Evolutionary conservation across 371 early-diverging fungal genomes (phyloP).

Genomic region (Nematocida sp.): DNA sequence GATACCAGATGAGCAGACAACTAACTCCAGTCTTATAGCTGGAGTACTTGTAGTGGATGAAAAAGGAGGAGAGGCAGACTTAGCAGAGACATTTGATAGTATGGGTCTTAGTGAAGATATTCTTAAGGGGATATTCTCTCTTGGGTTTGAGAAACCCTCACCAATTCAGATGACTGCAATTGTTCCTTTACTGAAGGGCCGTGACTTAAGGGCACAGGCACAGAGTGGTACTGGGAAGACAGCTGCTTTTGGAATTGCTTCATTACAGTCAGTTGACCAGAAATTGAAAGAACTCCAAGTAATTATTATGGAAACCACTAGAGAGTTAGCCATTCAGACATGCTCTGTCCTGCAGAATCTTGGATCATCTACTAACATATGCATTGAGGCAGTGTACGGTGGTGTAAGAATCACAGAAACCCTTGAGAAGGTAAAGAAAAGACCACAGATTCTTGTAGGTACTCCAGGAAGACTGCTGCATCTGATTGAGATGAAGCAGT

Average conservation of each 20-base stretch:
- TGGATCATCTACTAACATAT: slow-evolving; percentile 86
- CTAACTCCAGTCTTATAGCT: slow-evolving; percentile 30
- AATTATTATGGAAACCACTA: slow-evolving; percentile 91
- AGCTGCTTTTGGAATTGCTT: slow-evolving; percentile 94
- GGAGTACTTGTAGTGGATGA: slow-evolving; percentile 51
- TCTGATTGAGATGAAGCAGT: slow-evolving; percentile 84
- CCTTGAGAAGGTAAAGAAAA: slow-evolving; percentile 77
- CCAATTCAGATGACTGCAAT: slow-evolving; percentile 98
- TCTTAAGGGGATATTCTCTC: slow-evolving; percentile 92
- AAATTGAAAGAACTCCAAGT: slow-evolving; percentile 82
- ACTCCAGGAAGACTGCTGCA: slow-evolving; percentile 98
- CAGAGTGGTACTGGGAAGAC: slow-evolving; percentile 96
- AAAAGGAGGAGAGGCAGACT: slow-evolving; percentile 49
- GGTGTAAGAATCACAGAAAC: slow-evolving; percentile 87
- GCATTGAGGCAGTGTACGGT: slow-evolving; percentile 89
- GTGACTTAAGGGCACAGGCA: slow-evolving; percentile 74
- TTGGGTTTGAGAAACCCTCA: slow-evolving; percentile 91
- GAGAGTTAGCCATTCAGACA: slow-evolving; percentile 95
- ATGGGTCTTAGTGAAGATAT: slow-evolving; percentile 83
- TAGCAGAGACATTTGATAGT: slow-evolving; percentile 59
- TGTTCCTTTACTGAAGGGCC: slow-evolving; percentile 85
- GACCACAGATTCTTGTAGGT: slow-evolving; percentile 88
- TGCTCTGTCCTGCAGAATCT: slow-evolving; percentile 83
- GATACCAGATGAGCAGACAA: neutral
- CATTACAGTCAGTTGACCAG: slow-evolving; percentile 84